phyloP scores from a whole-genome alignment of 192 early-diverging fungal species.

The Gonapodya prolifera region DNA sequence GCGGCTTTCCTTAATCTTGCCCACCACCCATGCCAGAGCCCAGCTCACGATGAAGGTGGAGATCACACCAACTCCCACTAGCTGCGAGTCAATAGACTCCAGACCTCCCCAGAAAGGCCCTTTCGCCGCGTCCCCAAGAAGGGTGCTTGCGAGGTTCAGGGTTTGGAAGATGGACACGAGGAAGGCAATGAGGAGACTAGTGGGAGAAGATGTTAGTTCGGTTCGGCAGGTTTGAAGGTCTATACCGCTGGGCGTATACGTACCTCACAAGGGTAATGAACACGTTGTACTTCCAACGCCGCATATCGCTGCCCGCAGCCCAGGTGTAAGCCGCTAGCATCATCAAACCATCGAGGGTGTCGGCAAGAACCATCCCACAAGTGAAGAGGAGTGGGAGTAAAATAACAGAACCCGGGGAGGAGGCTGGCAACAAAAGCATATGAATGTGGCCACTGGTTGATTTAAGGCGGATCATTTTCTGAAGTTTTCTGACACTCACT shows the following conservation, averaged over 20 bases:
- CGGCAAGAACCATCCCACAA: constrained; percentile 52
- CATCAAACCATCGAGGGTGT: constrained; percentile 53
- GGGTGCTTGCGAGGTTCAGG: no score
- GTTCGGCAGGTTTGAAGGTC: background rate
- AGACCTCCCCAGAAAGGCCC: no score
- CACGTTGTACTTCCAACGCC: background rate
- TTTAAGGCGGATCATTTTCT: no score
- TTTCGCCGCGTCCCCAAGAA: no score
- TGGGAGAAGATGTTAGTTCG: background rate
- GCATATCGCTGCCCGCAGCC: constrained; percentile 40
- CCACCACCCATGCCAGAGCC: no score
- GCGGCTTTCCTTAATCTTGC: no score
- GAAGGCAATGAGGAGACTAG: background rate
- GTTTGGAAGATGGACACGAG: background rate
- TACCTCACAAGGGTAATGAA: background rate
- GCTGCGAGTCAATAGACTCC: no score
- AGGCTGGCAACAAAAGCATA: constrained; percentile 26
- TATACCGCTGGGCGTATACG: background rate
- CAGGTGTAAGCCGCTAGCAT: constrained; percentile 52
- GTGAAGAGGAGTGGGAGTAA: constrained; percentile 53
- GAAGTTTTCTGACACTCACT: no score
- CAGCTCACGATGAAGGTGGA: no score
- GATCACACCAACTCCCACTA: no score
- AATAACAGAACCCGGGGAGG: constrained; percentile 17
- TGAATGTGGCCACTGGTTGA: no score